Evolutionary conservation across 345 rosid species (phyloP), one percentile per base, ranked within the genome.

Genomic region (Cochlearia excelsa): DNA sequence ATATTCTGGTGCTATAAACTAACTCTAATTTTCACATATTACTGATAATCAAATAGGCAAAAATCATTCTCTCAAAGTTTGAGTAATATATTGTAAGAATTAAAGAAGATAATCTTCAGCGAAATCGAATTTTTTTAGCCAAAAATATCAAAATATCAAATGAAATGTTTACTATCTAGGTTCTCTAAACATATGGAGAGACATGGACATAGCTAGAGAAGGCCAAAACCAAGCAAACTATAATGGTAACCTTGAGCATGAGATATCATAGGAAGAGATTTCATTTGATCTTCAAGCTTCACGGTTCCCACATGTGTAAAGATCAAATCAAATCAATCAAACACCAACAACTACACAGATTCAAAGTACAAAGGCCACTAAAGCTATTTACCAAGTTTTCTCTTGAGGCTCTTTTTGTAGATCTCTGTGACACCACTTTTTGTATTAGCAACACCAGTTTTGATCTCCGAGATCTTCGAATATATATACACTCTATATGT

Each of bases 401-500:
- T 54, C 68, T 69, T 69, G 51, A 69, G 59, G 41, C n/a, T 54
- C 0, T 57, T 33, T 69, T 73, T 84, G 71, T 80, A 72, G n/a
- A 69, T 59, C 35, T 74, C 82, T 2, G 86, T 66, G 30, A 92
- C 65, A 10, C 74, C 63, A 26, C 3, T 61, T 0, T 73, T 87
- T 1, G 93, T 76, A 47, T 85, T 80, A 0, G 80, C 74, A 41
- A 84, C 78, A 69, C 67, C 47, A 34, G 16, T 66, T 65, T 67
- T 84, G 71, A 83, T 78, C 67, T 73, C 82, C 0, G 75, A 64
- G 44, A 88, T 77, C 65, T 75, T 86, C 26, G 79, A 75, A 54
- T 77, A 82, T 57, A 77, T 63, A 34, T 76, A n/a, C n/a, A 73
- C 65, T 88, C 88, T 65, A 88, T 88, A n/a, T n/a, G n/a, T n/a